A percentile compares a stretch with the other conserved stretches of the same genome.
Evolutionary conservation across 192 early-diverging fungal species (phyloP).

Genomic region (Linnemannia hyalina): DNA sequence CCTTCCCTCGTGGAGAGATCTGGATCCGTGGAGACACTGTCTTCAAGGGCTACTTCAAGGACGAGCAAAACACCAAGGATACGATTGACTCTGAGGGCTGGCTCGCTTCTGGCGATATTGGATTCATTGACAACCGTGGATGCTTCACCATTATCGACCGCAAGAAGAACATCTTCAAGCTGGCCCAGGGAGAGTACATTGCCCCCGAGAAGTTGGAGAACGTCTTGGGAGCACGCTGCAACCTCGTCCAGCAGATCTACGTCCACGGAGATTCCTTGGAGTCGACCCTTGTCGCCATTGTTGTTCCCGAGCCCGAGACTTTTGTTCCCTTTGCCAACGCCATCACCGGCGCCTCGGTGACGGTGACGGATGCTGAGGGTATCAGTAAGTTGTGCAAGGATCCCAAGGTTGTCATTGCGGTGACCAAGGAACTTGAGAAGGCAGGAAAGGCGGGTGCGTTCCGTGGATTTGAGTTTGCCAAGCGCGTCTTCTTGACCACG

Average conservation of each 20-base stretch:
- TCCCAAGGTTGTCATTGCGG: conserved; percentile 60
- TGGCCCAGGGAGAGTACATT: conserved; percentile 88
- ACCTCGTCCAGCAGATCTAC: conserved; percentile 64
- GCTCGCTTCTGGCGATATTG: conserved; percentile 91
- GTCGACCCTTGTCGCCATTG: conserved; percentile 61
- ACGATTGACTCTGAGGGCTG: conserved; percentile 86
- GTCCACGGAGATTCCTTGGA: conserved; percentile 68
- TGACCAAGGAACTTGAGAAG: conserved; percentile 67
- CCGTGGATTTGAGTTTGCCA: conserved; percentile 84
- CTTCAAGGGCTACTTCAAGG: conserved; percentile 90
- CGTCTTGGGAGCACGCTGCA: conserved; percentile 55
- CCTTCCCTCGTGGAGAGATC: conserved; percentile 90
- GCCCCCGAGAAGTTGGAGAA: conserved; percentile 94
- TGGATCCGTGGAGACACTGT: conserved; percentile 80
- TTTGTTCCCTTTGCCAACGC: conserved; percentile 63
- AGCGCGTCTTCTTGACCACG: conserved; percentile 78
- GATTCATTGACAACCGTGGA: conserved; percentile 75
- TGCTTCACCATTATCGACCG: conserved; percentile 87
- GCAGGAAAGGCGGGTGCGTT: conserved; percentile 64
- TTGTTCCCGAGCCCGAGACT: conserved; percentile 67
- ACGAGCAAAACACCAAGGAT: conserved; percentile 84
- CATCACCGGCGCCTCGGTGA: conserved; percentile 35
- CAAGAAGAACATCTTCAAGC: conserved; percentile 86
- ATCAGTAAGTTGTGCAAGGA: conserved; percentile 65
- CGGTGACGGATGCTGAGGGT: conserved; percentile 47